phyloP scores from a whole-genome alignment of 2,329 filamentous ascomycete species.

The Cytospora piceae region DNA sequence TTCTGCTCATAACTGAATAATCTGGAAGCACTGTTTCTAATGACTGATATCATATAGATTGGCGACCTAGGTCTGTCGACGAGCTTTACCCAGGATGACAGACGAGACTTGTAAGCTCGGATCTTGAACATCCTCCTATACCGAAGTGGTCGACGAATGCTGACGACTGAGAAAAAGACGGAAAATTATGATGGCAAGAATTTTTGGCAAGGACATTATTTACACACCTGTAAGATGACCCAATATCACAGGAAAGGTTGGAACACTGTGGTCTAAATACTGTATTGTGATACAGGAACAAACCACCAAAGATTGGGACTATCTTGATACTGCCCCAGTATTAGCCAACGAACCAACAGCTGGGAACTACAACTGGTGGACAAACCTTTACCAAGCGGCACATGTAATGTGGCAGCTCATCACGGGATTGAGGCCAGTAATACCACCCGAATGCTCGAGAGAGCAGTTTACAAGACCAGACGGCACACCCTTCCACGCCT shows the following conservation, averaged over 20 bases:
- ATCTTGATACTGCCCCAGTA: conserved; percentile 7
- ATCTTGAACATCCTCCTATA: not conserved
- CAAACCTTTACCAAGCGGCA: conserved; percentile 23
- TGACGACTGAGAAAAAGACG: no score
- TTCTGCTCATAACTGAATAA: no score
- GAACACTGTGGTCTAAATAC: not conserved
- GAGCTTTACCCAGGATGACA: not conserved
- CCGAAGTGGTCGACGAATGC: no score
- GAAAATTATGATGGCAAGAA: not conserved
- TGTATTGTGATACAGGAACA: conserved; percentile 11
- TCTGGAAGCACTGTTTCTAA: no score
- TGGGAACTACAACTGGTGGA: conserved; percentile 16
- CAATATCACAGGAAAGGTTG: not conserved
- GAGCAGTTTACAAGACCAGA: not conserved
- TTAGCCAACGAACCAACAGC: conserved; percentile 7
- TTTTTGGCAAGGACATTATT: not conserved
- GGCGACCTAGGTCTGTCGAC: conserved; percentile 11
- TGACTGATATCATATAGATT: not conserved
- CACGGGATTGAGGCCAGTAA: not conserved
- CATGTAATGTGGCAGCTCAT: conserved; percentile 20
- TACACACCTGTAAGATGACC: conserved; percentile 17
- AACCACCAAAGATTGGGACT: conserved; percentile 25
- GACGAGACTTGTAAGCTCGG: conserved; percentile 3
- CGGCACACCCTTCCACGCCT: not conserved
- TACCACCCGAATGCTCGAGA: not conserved